Base-by-base conservation (phyloP, 2,329 filamentous ascomycete genomes). In the Cadophora luteo-olivacea region DNA sequence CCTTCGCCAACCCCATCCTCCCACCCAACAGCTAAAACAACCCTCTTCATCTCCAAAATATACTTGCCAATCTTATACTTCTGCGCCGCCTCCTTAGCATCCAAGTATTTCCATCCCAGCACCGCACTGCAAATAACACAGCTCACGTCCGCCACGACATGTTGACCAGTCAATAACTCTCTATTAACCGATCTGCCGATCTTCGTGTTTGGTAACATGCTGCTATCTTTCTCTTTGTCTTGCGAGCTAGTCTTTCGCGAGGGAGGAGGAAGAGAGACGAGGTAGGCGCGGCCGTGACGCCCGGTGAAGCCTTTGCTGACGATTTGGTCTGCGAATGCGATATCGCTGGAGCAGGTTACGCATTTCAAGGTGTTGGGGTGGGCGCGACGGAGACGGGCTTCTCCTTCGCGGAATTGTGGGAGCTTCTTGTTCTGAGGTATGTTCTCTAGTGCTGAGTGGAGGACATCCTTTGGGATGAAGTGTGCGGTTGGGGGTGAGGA, bases 31-130 rank as follows among this genome's bases (percentile, higher is more conserved):
- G 82, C 81, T 14, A 83, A 80, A 29, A 86, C 81, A 19, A 89
- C 85, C 64, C 86, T 81, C 76, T 85, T 84, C 49, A 85, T 87
- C 80, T 91, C 89, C 49, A 91, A 77, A 36, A 91, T 91, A 76
- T 87, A 91, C 77, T 91, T 91, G 72, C 88, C 88, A 61, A 91
- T 82, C 78, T 91, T 91, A 81, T 91, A 91, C 75, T 83, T 84
- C 77, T 91, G 89, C 58, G 82, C 79, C 66, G 80, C 75, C 72
- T 90, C 86, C 69, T 83, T 84, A 1, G 89, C 88, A 76, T 89
- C 86, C 54, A 91, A 82, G 74, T 91, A 91, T 78, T 91, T 91
- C 89, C 89, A 91, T 22, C 89, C 89, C 9, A 91, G 76, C 73
- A 86, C 86, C 63, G 80, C 81, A 32, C 80, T 79, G 78, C 89